These are phyloP conservation scores for Hebeloma cylindrosporum DNA, from an alignment of 768 basidiomycete species.

Conservation along the genomic window DNA sequence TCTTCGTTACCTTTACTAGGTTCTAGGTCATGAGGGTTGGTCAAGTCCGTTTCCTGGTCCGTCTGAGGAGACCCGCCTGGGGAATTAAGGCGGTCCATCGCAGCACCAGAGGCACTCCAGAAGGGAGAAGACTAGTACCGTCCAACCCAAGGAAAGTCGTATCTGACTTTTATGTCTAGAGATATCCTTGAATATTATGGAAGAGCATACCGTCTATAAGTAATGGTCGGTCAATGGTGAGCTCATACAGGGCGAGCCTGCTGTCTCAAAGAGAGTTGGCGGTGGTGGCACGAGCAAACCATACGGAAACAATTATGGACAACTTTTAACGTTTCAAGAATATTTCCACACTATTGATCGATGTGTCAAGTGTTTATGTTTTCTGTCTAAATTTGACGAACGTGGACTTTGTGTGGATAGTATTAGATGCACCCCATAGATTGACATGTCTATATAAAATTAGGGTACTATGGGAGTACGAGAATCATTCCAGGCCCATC, in stretches of 20 bases:
- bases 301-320: slow-evolving; percentile 1
- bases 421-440: too few species aligned
- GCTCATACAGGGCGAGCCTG: slow-evolving; percentile 24
- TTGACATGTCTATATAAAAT: too few species aligned
- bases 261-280: slow-evolving; percentile 17
- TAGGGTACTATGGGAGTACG: slow-evolving; percentile 30
- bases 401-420: too few species aligned
- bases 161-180: slow-evolving; percentile 28
- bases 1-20: slow-evolving; percentile 22
- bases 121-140: slow-evolving; percentile 13
- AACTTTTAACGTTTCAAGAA: slow-evolving; percentile 11
- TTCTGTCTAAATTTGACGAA: too few species aligned
- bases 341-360: slow-evolving; percentile 17
- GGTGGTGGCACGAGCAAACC: slow-evolving; percentile 16
- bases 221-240: slow-evolving; percentile 13
- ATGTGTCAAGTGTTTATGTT: too few species aligned
- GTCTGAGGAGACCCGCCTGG: slow-evolving; percentile 12
- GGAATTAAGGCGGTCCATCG: slow-evolving; percentile 22
- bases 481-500: slow-evolving; percentile 32
- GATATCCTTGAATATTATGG: slow-evolving; percentile 13
- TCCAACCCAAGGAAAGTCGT: slow-evolving; percentile 12
- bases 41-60: slow-evolving; percentile 12
- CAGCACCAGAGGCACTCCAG: slow-evolving; percentile 18
- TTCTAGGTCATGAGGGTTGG: slow-evolving; percentile 11
- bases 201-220: slow-evolving; percentile 25